Evolutionary conservation across 176 grass and related monocot species (phyloP).

Genomic region (Rhipidocladum racemiflorum): DNA sequence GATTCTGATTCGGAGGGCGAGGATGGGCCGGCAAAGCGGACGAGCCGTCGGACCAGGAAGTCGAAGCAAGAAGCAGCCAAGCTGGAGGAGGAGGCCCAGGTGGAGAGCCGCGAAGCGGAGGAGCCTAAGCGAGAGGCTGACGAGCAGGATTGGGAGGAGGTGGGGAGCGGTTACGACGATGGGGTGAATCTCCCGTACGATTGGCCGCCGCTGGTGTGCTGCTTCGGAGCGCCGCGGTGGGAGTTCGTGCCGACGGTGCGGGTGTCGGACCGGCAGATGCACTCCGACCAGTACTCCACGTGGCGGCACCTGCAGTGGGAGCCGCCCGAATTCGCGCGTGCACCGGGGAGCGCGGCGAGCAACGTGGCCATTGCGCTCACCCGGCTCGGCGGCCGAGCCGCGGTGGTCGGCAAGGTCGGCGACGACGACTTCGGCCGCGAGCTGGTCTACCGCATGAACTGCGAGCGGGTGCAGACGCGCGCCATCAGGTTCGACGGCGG

Average conservation of each 20-base stretch:
- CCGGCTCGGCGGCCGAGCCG: conserved; percentile 66
- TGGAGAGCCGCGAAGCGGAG: background rate
- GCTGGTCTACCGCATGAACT: conserved; percentile 69
- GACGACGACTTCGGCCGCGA: conserved; percentile 78
- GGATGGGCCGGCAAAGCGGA: conserved; percentile 28
- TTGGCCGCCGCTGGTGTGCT: conserved; percentile 66
- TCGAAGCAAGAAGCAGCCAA: conserved; percentile 30
- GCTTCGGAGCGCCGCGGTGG: conserved; percentile 69
- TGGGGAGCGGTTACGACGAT: conserved; percentile 10
- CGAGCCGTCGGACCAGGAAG: conserved; percentile 32
- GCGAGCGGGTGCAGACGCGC: conserved; percentile 74
- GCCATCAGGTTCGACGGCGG: conserved; percentile 47
- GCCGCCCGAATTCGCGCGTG: conserved; percentile 78
- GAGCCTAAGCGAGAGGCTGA: background rate
- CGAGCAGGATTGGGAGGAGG: background rate
- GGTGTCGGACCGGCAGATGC: conserved; percentile 81
- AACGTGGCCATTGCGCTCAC: conserved; percentile 75
- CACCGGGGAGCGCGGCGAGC: conserved; percentile 64
- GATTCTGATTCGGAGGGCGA: conserved; percentile 14
- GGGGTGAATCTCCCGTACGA: conserved; percentile 35
- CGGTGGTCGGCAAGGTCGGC: conserved; percentile 82
- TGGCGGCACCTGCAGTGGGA: conserved; percentile 83
- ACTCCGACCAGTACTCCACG: conserved; percentile 67
- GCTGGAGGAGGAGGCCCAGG: conserved; percentile 25
- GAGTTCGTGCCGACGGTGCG: conserved; percentile 85